Base-by-base conservation (phyloP, 2,329 filamentous ascomycete genomes). In the Phyllosticta capitalensis region DNA sequence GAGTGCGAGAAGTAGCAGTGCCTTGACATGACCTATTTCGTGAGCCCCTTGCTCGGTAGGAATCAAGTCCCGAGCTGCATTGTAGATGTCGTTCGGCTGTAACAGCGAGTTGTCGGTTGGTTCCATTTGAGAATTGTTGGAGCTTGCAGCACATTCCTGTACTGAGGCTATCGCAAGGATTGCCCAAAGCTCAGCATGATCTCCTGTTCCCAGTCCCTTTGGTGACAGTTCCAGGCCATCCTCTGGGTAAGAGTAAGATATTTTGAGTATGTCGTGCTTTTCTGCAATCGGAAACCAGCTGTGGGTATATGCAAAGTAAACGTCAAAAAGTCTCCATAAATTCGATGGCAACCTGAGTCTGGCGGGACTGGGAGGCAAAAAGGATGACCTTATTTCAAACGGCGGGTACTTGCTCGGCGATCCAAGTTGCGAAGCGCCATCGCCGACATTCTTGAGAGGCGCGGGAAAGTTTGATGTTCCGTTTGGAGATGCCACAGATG, bases 211-310 rank as follows among this genome's bases (percentile, higher is more conserved):
- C 20, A 64, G 54, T 14, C 68, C 64, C n/a, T 65, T 63, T 9
- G 65, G 53, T 12, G 63, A 62, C 9, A 69, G 62, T 0, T 63
- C 55, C n/a, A 76, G 64, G 22, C 81, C 61, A 68, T 76, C 60
- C 65, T 77, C 55, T 52, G 78, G 77, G 65, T 82, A 83, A 6
- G 78, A 74, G 65, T 83, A 84, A n/a, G 79, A 81, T 3, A 78
- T 73, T 24, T 79, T 80, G 28, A 86, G 74, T 4, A 89, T 74
- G 50, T 81, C 79, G 54, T 86, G 81, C 63, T 85, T 87, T 63
- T 90, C 85, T 10, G 87, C 76, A 24, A 92, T 84, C 0, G 88
- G 88, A 24, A 92, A 78, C 88, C 88, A 92, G 57, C 81, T 84
- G 68, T 91, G 86, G 0, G 85, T 89, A 65, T 89, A 89, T 1